Evolutionary conservation across 2,329 filamentous ascomycete species (phyloP), one percentile per base, ranked within the genome.

Genomic region (Pseudonectria foliicola): DNA sequence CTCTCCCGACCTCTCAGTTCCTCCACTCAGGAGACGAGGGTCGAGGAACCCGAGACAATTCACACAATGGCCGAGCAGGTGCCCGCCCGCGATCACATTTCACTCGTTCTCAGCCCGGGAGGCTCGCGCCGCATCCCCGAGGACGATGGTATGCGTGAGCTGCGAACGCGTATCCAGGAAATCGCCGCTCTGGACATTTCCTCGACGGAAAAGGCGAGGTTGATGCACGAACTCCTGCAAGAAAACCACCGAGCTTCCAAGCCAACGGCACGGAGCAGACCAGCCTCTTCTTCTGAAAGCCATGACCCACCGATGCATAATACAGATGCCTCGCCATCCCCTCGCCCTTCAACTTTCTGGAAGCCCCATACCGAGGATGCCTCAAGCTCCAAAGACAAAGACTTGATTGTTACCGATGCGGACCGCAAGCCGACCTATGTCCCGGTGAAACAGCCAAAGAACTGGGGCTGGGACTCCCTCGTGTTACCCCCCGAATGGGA

Each of bases 71-170:
- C 41, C 27, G 46, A 53, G 31, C 44, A 39, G 26, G 38, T 48
- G 13, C 41, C 52, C 10, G 35, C 51, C 6, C 57, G 44, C 18
- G 59, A 62, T 30, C 59, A 56, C 31, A 52, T 63, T 10, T 54
- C 54, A 28, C 56, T 60, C 32, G 50, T 55, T 10, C 35, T 55
- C 37, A 53, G 50, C 27, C 50, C 57, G 7, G 44, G 39, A 35
- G 56, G 50, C 38, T 50, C 46, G 31, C 55, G 53, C 11, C 56
- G 49, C 26, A 60, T 87, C 27, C 84, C 85, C 1, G 85, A 82
- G 53, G 82, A 90, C 52, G 85, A 92, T 66, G 85, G 85, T 29
- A 89, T 86, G 80, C 68, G 73, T 13, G 60, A 64, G 35, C 59
- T 90, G 48, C 71, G 85, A 49, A 70, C 65, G 44, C 76, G 75